These are phyloP conservation scores for Malassezia japonica DNA, from an alignment of 1,284 basidiomycete genomes.

Conservation along the genomic window DNA sequence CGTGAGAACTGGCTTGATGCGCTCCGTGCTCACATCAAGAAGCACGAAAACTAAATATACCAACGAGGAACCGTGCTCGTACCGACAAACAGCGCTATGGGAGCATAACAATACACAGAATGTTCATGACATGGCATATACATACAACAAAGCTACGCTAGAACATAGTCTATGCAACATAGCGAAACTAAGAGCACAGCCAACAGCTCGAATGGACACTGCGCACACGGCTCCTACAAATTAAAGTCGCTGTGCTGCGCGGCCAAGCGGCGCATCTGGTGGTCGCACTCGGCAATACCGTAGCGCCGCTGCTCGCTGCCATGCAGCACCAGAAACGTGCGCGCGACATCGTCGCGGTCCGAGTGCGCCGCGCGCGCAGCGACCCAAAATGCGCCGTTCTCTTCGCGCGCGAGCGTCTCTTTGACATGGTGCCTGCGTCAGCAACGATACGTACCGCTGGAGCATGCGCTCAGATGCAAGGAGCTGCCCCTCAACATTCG, in stretches of 20 bases:
- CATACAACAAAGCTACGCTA: too few relatives aligned
- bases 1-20: constrained; percentile 19
- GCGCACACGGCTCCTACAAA: too few relatives aligned
- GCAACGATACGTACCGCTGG: not conserved
- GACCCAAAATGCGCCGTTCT: constrained; percentile 11
- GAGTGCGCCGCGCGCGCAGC: constrained; percentile 4
- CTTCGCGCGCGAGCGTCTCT: constrained; percentile 10
- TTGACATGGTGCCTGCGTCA: constrained; percentile 1
- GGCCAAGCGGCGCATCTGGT: constrained; percentile 12
- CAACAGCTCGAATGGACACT: too few relatives aligned
- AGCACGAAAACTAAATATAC: not conserved
- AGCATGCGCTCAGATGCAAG: constrained; percentile 3
- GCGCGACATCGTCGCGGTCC: not conserved
- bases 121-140: not conserved
- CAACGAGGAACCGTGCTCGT: not conserved
- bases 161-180: too few relatives aligned
- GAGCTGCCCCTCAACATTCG: constrained; percentile 11
- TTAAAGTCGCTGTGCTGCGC: constrained; percentile 6
- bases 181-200: too few relatives aligned
- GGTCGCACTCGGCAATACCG: constrained; percentile 14
- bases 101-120: too few relatives aligned
- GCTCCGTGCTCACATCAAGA: constrained; percentile 5
- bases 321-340: constrained; percentile 10
- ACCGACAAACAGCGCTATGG: too few relatives aligned
- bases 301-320: constrained; percentile 8